Evolutionary conservation across 306 rosid species (phyloP).

Genomic region (Casuarina cunninghamiana): DNA sequence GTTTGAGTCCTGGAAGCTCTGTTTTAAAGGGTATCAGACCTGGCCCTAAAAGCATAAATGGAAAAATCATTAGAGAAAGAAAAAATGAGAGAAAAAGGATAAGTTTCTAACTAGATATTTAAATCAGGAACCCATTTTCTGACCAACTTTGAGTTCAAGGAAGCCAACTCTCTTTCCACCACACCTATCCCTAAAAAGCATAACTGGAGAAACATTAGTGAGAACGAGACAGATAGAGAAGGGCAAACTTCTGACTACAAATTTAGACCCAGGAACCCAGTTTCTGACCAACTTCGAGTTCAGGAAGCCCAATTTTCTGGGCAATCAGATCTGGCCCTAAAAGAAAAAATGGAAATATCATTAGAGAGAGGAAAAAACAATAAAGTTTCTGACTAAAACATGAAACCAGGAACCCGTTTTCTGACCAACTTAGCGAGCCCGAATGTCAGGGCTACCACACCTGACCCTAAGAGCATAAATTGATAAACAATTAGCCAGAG

Average conservation of each 20-base stretch:
- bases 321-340: not conserved
- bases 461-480: slow-evolving; percentile 2
- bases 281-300: slow-evolving; percentile 1
- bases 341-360: not conserved
- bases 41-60: not conserved
- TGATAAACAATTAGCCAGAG: not conserved
- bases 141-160: not conserved
- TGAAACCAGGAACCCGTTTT: not conserved
- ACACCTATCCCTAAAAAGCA: not conserved
- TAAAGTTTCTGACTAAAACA: not conserved
- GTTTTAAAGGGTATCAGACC: not conserved
- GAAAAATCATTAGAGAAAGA: not conserved
- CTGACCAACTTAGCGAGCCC: not conserved
- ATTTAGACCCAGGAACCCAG: not conserved
- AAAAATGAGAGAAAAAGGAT: not conserved
- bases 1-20: not conserved
- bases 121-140: not conserved
- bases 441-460: not conserved
- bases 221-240: not conserved
- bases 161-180: too few species aligned
- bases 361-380: not conserved
- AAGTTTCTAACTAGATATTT: not conserved
- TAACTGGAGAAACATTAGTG: not conserved
- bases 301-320: not conserved
- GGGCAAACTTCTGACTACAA: not conserved